Evolutionary conservation across 768 basidiomycete genomes (phyloP), one percentile per base, ranked within the genome.

Genomic region (Chalciporus pseudorubinellus): DNA sequence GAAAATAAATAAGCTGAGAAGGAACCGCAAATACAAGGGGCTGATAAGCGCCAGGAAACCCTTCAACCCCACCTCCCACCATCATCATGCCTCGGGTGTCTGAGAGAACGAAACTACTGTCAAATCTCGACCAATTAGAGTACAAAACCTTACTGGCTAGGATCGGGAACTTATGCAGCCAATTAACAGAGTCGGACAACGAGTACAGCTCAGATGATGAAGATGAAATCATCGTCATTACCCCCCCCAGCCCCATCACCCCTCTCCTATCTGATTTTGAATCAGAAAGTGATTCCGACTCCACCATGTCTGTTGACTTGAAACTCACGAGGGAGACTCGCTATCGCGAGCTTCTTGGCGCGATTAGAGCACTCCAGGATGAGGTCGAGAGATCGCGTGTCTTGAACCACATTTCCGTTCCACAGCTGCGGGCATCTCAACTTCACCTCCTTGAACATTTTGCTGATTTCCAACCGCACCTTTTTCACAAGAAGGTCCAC

Each of bases 401-500:
- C 19, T 14, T 56, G 8, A 26, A 39, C 0, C 12, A 6, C 1
- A 22, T 38, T 0, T 9, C 14, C 0, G n/a, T n/a, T 1, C 33
- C 16, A 11, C 20, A 19, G 41, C 6, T 50, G 20, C 11, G 1
- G 12, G 28, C 51, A 16, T 14, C 44, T 0, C 52, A 57, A 10
- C 42, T 53, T 4, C 52, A 43, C 4, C n/a, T n/a, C n/a, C n/a
- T n/a, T n/a, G n/a, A n/a, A n/a, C n/a, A n/a, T n/a, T n/a, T n/a
- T n/a, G n/a, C 44, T 54, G 21, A 22, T 0, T 16, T 59, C n/a
- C 19, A 56, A 8, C 59, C 53, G 3, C 45, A 67, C 22, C 39
- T 57, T 0, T 74, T 72, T 43, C 51, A 56, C 0, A 51, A 45
- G 3, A 64, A 67, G 36, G 52, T 70, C 4, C 54, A 56, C 6